phyloP scores from a whole-genome alignment of 163 green algal species.

The Prototheca wickerhamii region DNA sequence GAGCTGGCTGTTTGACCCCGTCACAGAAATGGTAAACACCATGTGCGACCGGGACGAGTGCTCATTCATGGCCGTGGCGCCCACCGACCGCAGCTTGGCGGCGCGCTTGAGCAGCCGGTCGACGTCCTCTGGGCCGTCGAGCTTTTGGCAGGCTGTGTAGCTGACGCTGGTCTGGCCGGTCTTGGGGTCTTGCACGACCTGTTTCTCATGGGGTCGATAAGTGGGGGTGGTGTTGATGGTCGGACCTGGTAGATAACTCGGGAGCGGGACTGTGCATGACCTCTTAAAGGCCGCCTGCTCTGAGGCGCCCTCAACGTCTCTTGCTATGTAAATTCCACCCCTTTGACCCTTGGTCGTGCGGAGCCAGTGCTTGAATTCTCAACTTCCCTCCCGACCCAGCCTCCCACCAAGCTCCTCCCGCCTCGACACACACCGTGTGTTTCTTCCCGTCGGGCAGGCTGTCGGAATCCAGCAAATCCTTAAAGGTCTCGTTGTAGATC shows the following conservation, averaged over 20 bases:
- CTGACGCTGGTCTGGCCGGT: constrained; percentile 69
- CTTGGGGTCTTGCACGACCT: not conserved
- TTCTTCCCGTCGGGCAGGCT: constrained; percentile 38
- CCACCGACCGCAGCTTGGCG: constrained; percentile 54
- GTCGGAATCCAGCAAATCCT: constrained; percentile 55
- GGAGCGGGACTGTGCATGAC: too few species aligned
- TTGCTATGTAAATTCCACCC: too few species aligned
- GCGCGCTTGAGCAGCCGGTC: constrained; percentile 66
- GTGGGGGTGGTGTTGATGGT: too few species aligned
- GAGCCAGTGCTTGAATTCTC: too few species aligned
- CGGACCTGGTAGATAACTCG: too few species aligned
- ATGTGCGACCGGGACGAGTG: constrained; percentile 55
- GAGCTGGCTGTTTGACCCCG: constrained; percentile 29
- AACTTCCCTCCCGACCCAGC: too few species aligned
- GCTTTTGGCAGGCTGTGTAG: constrained; percentile 47
- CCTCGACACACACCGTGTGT: constrained; percentile 17
- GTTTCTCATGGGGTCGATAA: not conserved
- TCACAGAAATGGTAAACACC: constrained; percentile 84
- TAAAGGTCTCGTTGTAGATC: constrained; percentile 89
- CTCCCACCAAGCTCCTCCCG: not conserved
- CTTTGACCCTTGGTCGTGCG: too few species aligned
- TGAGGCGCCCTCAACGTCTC: not conserved
- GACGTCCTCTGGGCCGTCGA: constrained; percentile 60
- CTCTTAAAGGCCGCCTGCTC: too few species aligned
- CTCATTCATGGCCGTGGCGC: constrained; percentile 88